Percentiles rank a stretch among this genome's conserved stretches.
Evolutionary conservation across 106 monocot genomes (phyloP).

Genomic region (Dioscorea zingiberensis): DNA sequence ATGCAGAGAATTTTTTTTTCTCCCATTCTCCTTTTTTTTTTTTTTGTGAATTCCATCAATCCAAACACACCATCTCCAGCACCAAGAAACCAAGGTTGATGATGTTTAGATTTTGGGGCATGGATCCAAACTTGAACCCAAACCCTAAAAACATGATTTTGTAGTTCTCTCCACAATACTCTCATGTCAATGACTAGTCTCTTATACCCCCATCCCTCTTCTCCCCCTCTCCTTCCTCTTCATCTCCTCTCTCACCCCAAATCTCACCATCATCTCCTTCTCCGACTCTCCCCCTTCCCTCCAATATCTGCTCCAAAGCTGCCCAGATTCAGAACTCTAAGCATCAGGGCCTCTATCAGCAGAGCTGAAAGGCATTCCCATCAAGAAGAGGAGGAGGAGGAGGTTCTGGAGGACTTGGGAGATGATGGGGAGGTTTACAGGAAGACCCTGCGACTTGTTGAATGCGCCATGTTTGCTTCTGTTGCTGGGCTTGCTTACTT

Average conservation of each 20-base stretch:
- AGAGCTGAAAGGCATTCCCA: background rate
- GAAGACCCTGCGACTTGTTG: constrained; percentile 84
- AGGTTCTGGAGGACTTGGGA: constrained; percentile 38
- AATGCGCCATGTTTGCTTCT: constrained; percentile 97
- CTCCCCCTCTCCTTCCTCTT: background rate
- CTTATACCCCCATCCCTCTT: background rate
- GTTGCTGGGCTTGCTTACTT: constrained; percentile 81
- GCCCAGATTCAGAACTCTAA: too few relatives aligned
- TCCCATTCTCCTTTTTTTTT: too few relatives aligned
- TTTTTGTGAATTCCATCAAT: too few relatives aligned
- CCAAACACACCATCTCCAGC: too few relatives aligned
- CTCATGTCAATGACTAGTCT: background rate
- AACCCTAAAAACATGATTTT: too few relatives aligned
- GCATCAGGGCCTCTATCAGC: constrained; percentile 4
- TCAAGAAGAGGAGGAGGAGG: background rate
- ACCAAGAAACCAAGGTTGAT: too few relatives aligned
- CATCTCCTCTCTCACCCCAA: background rate
- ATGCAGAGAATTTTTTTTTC: too few relatives aligned
- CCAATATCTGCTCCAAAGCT: background rate
- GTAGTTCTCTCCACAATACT: too few relatives aligned
- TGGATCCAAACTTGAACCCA: too few relatives aligned
- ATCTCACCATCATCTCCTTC: background rate
- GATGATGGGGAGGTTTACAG: constrained; percentile 46
- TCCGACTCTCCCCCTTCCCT: background rate
- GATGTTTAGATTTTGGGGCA: too few relatives aligned